phyloP scores from a whole-genome alignment of 2,329 filamentous ascomycete genomes.

The Curvularia hawaiiensis region DNA sequence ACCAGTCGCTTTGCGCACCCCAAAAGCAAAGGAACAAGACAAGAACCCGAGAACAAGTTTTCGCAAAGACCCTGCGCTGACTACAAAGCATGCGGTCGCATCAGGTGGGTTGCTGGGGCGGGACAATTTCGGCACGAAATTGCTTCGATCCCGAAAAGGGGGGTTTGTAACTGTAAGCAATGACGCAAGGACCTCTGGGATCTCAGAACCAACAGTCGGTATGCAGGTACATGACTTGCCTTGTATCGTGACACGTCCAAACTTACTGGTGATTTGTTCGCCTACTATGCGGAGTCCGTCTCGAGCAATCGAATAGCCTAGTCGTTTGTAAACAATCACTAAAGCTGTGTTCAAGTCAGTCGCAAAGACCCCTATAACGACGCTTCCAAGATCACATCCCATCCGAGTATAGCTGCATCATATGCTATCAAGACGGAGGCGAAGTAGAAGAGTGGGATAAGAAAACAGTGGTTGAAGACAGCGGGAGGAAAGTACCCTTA shows the following conservation, averaged over 20 bases:
- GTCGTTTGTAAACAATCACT: neutral
- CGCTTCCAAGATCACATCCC: neutral
- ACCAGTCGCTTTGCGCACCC: neutral
- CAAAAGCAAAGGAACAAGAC: neutral
- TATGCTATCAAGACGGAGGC: neutral
- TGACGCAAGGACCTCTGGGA: neutral
- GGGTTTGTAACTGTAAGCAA: neutral
- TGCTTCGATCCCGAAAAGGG: neutral
- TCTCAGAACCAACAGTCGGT: neutral
- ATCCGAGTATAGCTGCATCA: neutral
- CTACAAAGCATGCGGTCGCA: neutral
- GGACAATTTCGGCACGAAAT: neutral
- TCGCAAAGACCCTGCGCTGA: neutral
- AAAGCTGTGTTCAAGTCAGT: neutral
- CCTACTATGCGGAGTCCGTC: neutral
- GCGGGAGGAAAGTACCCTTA: neutral
- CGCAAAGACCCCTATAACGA: neutral
- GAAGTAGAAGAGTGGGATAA: neutral
- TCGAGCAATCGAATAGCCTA: neutral
- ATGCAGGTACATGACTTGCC: slow-evolving; percentile 1
- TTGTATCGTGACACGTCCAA: neutral
- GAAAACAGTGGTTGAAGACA: neutral
- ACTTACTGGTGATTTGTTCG: neutral
- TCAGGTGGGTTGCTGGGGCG: neutral
- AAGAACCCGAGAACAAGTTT: neutral